Evolutionary conservation across 129 eudicot genomes (phyloP), one percentile per base, ranked within the genome.

Genomic region (Gnaphalium uliginosum): DNA sequence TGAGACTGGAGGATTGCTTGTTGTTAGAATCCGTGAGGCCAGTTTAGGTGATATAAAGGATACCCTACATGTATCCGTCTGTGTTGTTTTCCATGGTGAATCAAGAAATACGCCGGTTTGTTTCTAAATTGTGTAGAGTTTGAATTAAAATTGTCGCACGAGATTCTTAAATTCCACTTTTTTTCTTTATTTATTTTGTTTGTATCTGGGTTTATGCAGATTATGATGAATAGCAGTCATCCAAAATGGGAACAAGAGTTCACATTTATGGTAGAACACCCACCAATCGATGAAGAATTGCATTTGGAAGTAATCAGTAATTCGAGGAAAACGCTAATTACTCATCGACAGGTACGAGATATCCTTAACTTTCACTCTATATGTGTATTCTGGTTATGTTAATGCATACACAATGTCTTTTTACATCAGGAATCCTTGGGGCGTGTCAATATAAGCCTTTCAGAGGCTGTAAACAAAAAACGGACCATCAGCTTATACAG

Each of bases 181-280:
- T 32, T 35, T 10, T 46, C 43, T 32, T 65, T n/a, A 39, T 19
- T 10, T 1, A 0, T 71, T 43, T 19, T 35, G 21, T 48, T 4
- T 50, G 0, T 15, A 59, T 24, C 41, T 9, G 23, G 43, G 22
- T 13, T 4, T 17, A 19, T 9, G 25, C 85, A 89, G 96, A 17
- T 71, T 33, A 63, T 87, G 54, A 89, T 83, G 92, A 87, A 85
- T 50, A 83, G 27, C 46, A 71, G 85, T 70, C 83, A 87, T 81
- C 96, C 96, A 24, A 78, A 86, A 73, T 89, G 89, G 89, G 89
- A 78, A 2, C 88, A 89, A 76, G 89, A 89, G 79, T 89, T 87
- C 39, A 81, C 74, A 50, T 87, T 87, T 77, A 85, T 78, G 85
- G 66, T 89, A 77, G 89, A 85, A 48, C 86, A 85, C 74, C 90